Evolutionary conservation across 2,329 filamentous ascomycete species (phyloP).

Genomic region (Botrytis sinoallii): DNA sequence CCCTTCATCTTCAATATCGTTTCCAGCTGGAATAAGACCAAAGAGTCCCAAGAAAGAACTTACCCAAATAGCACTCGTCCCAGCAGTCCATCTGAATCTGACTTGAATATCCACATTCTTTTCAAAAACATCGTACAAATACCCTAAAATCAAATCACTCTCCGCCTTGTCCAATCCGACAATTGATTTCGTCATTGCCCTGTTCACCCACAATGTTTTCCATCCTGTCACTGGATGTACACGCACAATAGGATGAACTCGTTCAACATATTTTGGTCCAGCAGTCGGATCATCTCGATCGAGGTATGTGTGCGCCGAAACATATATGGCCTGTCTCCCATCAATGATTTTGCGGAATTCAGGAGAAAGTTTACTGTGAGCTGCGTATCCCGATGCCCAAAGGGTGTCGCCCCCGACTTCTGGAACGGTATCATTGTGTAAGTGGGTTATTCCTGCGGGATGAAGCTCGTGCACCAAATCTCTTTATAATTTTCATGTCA

Average conservation of each 20-base stretch:
- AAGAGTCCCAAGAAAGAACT: not conserved
- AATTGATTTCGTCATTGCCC: slow-evolving; percentile 65
- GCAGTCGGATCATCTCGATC: slow-evolving; percentile 59
- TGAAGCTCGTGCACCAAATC: slow-evolving; percentile 70
- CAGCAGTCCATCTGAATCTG: slow-evolving; percentile 66
- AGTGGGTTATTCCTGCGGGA: slow-evolving; percentile 66
- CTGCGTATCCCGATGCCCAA: slow-evolving; percentile 68
- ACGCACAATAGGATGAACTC: slow-evolving; percentile 65
- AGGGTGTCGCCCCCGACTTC: slow-evolving; percentile 65
- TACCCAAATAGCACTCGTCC: slow-evolving; percentile 62
- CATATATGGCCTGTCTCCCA: slow-evolving; percentile 61
- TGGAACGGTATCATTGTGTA: slow-evolving; percentile 64
- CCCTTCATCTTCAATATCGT: not conserved
- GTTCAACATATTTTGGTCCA: slow-evolving; percentile 65
- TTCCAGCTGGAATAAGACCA: not conserved
- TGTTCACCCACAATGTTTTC: slow-evolving; percentile 72
- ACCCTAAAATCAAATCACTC: slow-evolving; percentile 64
- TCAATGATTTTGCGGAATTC: slow-evolving; percentile 69
- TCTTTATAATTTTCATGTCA: slow-evolving; percentile 4
- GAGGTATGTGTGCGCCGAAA: slow-evolving; percentile 64
- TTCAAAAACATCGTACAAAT: slow-evolving; percentile 67
- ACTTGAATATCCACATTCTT: slow-evolving; percentile 67
- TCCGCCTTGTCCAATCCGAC: slow-evolving; percentile 67
- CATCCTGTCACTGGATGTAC: slow-evolving; percentile 71
- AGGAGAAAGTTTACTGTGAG: slow-evolving; percentile 71